Base-by-base conservation (phyloP, 2,329 filamentous ascomycete species). In the Beauveria pseudobassiana region DNA sequence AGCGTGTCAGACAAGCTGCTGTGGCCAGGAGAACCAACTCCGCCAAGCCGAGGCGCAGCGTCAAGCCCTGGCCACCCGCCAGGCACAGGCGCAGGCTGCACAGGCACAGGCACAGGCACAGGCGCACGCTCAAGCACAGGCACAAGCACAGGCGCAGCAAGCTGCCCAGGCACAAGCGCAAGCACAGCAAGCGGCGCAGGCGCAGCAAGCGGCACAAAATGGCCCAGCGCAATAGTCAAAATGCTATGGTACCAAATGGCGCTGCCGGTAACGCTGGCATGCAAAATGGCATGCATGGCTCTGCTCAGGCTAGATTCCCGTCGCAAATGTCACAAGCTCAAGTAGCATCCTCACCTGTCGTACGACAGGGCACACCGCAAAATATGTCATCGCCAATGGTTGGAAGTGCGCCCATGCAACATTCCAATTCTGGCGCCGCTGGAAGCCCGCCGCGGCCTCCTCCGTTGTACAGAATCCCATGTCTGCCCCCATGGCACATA, bases 331-430 rank as follows among this genome's bases (percentile, higher is more conserved):
- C 85, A 1, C 86, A 89, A 68, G 77, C 83, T 18, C 59, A 61
- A 34, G 81, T 83, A 4, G 86, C 85, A 1, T 86, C 87, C 9
- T 91, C 89, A n/a, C 89, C 90, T 0, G 77, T 86, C 62, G 73
- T 82, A 24, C 80, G 83, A 16, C 85, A 88, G 66, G 83, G 82
- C 24, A 88, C 85, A 1, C 86, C 86, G 14, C 84, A 86, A 61
- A 84, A 82, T 62, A 82, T 84, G 75, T 87, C 86, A 5, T 88
- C 86, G 1, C 86, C 86, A 9, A 86, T 84, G 78, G 80, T 85
- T n/a, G 78, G 78, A 49, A 81, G 81, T 42, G 82, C 82, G 28
- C 76, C 83, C 0, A 88, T 89, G 86, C 84, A 87, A 64, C 80
- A 81, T 42, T 85, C 84, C 30, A 84, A 82, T 54, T 89, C 87